phyloP scores from a whole-genome alignment of 2,329 filamentous ascomycete genomes.

The Pseudocercospora ulei region DNA sequence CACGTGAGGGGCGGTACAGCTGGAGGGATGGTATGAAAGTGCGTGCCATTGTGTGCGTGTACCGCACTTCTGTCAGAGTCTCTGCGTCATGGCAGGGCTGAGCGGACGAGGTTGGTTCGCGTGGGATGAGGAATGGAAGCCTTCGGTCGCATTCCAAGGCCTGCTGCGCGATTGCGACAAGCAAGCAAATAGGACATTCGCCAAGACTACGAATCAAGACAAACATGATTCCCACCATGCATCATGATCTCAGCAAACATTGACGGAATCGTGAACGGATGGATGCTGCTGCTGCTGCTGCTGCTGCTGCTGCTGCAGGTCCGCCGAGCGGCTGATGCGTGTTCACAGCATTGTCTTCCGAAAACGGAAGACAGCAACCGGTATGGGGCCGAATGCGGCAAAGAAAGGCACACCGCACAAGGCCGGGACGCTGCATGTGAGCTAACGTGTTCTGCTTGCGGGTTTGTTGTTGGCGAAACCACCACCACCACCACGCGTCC shows the following conservation, averaged over 20 bases:
- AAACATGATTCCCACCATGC: slow-evolving; percentile 8
- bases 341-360: slow-evolving; percentile 24
- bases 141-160: slow-evolving; percentile 14
- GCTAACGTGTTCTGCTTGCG: slow-evolving; percentile 16
- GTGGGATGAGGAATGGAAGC: slow-evolving; percentile 18
- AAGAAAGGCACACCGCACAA: slow-evolving; percentile 19
- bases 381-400: slow-evolving; percentile 22
- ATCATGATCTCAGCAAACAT: slow-evolving; percentile 6
- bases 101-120: too few species aligned
- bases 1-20: slow-evolving; percentile 2
- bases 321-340: slow-evolving; percentile 2
- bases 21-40: too few species aligned
- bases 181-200: slow-evolving; percentile 17
- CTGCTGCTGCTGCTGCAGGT: slow-evolving; percentile 1
- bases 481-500: slow-evolving; percentile 2
- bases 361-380: slow-evolving; percentile 12
- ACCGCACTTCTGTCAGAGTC: too few species aligned
- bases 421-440: slow-evolving; percentile 15
- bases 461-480: slow-evolving; percentile 13
- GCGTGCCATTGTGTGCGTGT: too few species aligned
- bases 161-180: slow-evolving; percentile 14
- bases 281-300: too few species aligned
- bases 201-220: slow-evolving; percentile 7
- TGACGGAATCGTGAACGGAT: too few species aligned
- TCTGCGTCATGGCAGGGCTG: too few species aligned